Evolutionary conservation across 1,139 yeast genomes (phyloP).

Genomic region (Meyerozyma carpophila): DNA sequence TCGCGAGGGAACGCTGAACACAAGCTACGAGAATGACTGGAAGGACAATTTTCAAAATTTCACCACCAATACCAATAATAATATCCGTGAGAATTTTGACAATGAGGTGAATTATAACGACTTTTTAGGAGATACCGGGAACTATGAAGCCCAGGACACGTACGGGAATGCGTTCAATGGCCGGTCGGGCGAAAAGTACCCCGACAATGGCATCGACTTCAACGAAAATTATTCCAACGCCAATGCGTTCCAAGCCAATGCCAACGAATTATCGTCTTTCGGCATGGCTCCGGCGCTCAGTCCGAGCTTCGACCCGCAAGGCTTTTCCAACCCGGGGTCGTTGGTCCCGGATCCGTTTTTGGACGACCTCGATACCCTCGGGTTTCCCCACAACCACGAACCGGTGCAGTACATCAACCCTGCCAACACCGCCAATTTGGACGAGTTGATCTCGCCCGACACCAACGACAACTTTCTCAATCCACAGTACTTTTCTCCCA

Average conservation of each 20-base stretch:
- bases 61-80: constrained; percentile 3
- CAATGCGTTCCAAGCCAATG: background rate
- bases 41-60: constrained; percentile 1
- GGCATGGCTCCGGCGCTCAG: constrained; percentile 1
- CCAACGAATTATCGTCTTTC: background rate
- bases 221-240: background rate
- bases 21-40: background rate
- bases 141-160: background rate
- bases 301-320: constrained; percentile 3
- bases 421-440: constrained; percentile 6
- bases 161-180: background rate
- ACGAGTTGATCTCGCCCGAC: constrained; percentile 7
- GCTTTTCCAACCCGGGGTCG: constrained; percentile 4
- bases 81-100: constrained; percentile 4
- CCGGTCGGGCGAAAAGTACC: background rate
- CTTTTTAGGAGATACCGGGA: constrained; percentile 1
- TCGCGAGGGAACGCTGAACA: background rate
- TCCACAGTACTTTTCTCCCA: constrained; percentile 41
- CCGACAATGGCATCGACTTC: background rate
- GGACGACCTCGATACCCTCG: constrained; percentile 2
- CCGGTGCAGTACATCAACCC: constrained; percentile 4
- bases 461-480: constrained; percentile 18
- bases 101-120: constrained; percentile 4
- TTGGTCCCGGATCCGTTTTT: background rate
- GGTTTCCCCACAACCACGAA: constrained; percentile 6